Evolutionary conservation across 305 asterid genomes (phyloP).

Genomic region (Solanum hybrid): DNA sequence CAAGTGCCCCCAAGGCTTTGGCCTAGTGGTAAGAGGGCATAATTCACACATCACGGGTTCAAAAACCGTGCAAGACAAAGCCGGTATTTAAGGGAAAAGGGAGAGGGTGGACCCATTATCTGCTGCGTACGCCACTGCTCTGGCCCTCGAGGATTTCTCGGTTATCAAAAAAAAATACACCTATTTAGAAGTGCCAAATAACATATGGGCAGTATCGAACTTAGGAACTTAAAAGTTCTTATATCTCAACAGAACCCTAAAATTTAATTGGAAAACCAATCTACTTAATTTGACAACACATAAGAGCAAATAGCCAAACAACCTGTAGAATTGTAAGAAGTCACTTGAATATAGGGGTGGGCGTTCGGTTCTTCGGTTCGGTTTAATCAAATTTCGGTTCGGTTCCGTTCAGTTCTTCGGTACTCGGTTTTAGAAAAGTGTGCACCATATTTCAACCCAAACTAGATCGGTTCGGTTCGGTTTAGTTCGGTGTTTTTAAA

Average conservation of each 20-base stretch:
- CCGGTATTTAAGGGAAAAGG: not conserved
- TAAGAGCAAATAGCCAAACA: not conserved
- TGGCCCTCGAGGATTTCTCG: not conserved
- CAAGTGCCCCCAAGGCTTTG: not conserved
- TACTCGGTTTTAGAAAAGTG: too few relatives aligned
- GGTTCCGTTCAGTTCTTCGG: too few relatives aligned
- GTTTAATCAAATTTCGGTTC: too few relatives aligned
- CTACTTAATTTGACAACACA: not conserved
- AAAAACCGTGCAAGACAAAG: not conserved
- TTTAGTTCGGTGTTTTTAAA: too few relatives aligned
- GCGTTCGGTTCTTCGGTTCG: too few relatives aligned
- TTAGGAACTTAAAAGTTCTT: not conserved
- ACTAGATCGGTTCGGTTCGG: too few relatives aligned
- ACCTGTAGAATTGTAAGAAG: not conserved
- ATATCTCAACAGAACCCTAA: not conserved
- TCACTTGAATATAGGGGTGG: not conserved
- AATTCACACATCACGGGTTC: not conserved
- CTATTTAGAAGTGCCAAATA: not conserved
- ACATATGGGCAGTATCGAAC: not conserved
- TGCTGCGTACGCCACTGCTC: not conserved
- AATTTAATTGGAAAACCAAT: not conserved
- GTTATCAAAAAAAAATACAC: not conserved
- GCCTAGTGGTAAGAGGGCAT: not conserved
- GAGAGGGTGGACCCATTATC: not conserved
- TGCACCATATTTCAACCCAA: too few relatives aligned